Conservation (phyloP, 257 asterid genomes). For the Orobanche coerulescens region DNA sequence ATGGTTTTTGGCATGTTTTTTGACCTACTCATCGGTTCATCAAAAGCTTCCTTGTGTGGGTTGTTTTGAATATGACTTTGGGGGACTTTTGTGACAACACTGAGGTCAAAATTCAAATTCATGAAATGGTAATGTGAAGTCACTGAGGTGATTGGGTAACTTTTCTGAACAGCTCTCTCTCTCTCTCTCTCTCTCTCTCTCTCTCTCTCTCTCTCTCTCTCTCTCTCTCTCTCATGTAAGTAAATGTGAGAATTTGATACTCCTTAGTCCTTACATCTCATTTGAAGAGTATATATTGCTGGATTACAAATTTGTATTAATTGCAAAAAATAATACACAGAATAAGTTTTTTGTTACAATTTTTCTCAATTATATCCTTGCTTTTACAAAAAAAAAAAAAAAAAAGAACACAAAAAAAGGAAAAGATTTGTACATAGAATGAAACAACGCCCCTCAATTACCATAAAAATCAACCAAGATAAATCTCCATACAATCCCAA, state of each 20-base stretch:
- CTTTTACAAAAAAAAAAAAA: no score
- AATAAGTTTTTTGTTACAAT: no score
- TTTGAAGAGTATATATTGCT: no score
- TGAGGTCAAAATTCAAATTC: constrained; percentile 16
- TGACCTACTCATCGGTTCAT: constrained; percentile 30
- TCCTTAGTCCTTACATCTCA: background rate
- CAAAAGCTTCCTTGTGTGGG: constrained; percentile 7
- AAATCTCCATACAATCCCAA: background rate
- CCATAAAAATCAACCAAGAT: background rate
- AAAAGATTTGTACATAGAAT: background rate
- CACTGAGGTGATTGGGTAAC: no score
- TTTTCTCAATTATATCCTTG: no score
- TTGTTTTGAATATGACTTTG: background rate
- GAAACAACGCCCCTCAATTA: constrained; percentile 2
- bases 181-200: no score
- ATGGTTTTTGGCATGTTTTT: constrained; percentile 21
- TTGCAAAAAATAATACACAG: no score
- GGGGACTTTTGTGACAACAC: background rate
- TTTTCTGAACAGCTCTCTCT: no score
- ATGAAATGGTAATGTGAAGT: constrained; percentile 10
- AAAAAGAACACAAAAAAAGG: no score
- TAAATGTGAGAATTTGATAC: background rate
- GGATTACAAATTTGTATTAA: no score
- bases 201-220: no score
- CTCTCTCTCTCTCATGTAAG: no score